Base-by-base conservation (phyloP, 179 eudicot genomes). In the Gypsophila paniculata region DNA sequence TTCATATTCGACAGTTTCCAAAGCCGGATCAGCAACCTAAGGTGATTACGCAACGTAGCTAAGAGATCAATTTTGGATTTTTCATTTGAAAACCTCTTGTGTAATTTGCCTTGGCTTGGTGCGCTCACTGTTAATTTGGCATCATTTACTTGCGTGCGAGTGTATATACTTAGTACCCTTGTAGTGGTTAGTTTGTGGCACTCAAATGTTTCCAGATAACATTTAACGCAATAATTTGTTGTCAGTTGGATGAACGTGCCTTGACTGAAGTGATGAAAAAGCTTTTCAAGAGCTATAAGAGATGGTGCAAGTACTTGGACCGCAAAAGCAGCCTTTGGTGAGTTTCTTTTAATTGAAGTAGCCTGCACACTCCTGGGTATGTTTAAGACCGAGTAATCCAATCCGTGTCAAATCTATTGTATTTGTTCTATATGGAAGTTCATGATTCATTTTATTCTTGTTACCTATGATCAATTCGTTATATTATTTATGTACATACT, bases 241-340 rank as follows among this genome's bases (percentile, higher is more conserved):
- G 70, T 74, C 70, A 95, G 99, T 81, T 95, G 91, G 98, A 95
- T 82, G 99, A 95, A 48, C 93, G 96, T 42, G 93, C 99, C 63
- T 76, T 93, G 66, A 83, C 87, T 52, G 91, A 86, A 81, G 99
- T 95, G 76, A 95, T 95, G 98, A 95, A 93, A 84, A 95, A 90
- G 78, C 96, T 95, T 76, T 95, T 95, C 88, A 93, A 93, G 84
- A 93, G 87, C 86, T 95, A 93, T 84, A 95, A 93, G 76, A 95
- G 81, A 74, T 95, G 99, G 99, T 95, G 99, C 99, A 90, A 87
- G 80, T 95, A 90, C 81, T 85, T 95, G 83, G 99, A 85, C 73
- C 96, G 99, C 42, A 95, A 93, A 80, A 95, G 99, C 79, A 95
- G 99, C 80, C 96, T 95, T 42, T 95, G 98, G 99, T 95, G 74